phyloP scores from a whole-genome alignment of 2,329 filamentous ascomycete genomes.

The Ophiostoma angusticollis region DNA sequence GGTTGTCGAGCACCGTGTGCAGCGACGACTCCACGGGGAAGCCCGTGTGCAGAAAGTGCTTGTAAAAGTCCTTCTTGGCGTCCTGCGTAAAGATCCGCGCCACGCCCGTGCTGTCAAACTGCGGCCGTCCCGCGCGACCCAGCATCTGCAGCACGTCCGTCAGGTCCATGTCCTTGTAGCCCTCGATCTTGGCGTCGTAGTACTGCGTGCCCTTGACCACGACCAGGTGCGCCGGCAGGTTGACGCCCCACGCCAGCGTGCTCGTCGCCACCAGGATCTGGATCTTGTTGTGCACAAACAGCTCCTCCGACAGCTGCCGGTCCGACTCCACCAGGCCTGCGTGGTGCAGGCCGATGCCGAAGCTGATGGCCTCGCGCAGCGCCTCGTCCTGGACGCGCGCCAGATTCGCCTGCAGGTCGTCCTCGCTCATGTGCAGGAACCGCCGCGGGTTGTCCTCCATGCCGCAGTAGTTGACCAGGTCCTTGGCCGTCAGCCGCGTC shows the following conservation, averaged over 20 bases:
- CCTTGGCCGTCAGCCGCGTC: conserved; percentile 87
- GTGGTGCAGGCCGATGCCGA: conserved; percentile 94
- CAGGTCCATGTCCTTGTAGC: conserved; percentile 96
- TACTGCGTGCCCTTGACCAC: conserved; percentile 98
- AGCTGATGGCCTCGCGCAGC: conserved; percentile 84
- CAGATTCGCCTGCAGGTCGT: conserved; percentile 82
- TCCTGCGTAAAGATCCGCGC: conserved; percentile 97
- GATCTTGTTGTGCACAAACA: conserved; percentile 96
- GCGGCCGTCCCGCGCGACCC: conserved; percentile 84
- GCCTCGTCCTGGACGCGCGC: conserved; percentile 84
- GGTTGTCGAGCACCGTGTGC: conserved; percentile 93
- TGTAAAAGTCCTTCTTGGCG: conserved; percentile 97
- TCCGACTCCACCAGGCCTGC: conserved; percentile 93
- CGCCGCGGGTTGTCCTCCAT: conserved; percentile 96
- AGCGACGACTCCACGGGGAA: conserved; percentile 95
- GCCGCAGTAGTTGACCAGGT: conserved; percentile 92
- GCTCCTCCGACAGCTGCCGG: conserved; percentile 78
- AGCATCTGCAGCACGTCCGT: conserved; percentile 98
- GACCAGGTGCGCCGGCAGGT: conserved; percentile 89
- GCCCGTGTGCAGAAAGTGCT: conserved; percentile 95
- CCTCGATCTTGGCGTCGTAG: conserved; percentile 95
- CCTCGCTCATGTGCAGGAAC: conserved; percentile 89
- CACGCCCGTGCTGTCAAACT: conserved; percentile 92
- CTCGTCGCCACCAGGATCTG: conserved; percentile 93
- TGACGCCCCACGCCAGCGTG: conserved; percentile 96